Base-by-base conservation (phyloP, 73 alveolate species). In the Paramecium pentaurelia region DNA sequence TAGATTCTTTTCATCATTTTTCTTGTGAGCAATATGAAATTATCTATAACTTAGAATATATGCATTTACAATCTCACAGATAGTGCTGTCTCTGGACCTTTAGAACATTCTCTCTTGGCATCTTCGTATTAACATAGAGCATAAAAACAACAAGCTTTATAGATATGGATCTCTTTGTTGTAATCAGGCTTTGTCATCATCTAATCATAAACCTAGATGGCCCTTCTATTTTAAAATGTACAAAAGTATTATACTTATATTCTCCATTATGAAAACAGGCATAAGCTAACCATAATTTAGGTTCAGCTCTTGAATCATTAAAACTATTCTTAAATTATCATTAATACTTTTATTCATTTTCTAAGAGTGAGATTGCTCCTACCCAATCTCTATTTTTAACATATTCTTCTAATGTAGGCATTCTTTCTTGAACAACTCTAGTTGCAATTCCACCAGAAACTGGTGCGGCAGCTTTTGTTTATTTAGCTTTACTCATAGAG, bases 21-120 rank as follows among this genome's bases (percentile, higher is more conserved):
- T 92, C 89, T 98, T 98, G 92, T 98, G 99, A 71, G 99, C 99
- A 36, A 97, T 92, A 68, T 98, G 99, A 95, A 96, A 98, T 90
- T 96, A 92, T 80, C 91, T 80, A 80, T 18, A 16, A 12, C 3
- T n/a, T 32, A 44, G 30, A 44, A 27, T 22, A 4, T 8, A 80
- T 45, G 18, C 11, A 54, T 28, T 38, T 45, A 80, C 71, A 98
- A 95, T 75, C 99, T 95, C 60, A 94, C 98, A 94, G 93, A 92
- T 73, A 92, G 88, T 0, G 94, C 88, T 59, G 92, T 40, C 51
- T 92, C 97, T 30, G 92, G 71, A 25, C 96, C 97, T 93, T 94
- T 92, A 18, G 59, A 71, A 30, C 93, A 95, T 86, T 96, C 99
- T 77, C 95, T 96, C 94, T 96, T 96, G 1, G 99, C 99, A 80